Evolutionary conservation across 2,329 filamentous ascomycete species (phyloP).

Genomic region (Coleophoma crateriformis): DNA sequence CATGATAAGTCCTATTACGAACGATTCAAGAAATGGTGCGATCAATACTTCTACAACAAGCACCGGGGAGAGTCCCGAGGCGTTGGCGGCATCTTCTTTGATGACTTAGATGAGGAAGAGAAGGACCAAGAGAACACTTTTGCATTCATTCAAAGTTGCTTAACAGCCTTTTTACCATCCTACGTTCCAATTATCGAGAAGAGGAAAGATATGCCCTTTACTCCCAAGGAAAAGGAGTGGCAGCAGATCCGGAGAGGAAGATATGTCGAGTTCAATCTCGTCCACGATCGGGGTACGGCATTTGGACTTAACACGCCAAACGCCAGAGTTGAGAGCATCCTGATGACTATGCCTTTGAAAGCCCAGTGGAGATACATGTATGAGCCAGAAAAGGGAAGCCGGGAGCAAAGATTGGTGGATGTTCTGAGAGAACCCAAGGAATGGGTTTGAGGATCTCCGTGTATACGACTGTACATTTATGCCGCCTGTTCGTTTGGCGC

Average conservation of each 20-base stretch:
- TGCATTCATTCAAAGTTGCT: conserved; percentile 78
- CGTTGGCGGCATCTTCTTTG: conserved; percentile 96
- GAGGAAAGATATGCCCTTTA: conserved; percentile 89
- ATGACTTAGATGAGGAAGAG: conserved; percentile 84
- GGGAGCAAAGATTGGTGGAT: conserved; percentile 77
- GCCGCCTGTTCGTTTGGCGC: no score
- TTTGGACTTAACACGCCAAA: conserved; percentile 93
- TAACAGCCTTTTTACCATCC: conserved; percentile 81
- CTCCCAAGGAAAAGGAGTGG: conserved; percentile 85
- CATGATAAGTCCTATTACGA: conserved; percentile 92
- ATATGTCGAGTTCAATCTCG: conserved; percentile 98
- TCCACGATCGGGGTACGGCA: conserved; percentile 90
- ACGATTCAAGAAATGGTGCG: conserved; percentile 96
- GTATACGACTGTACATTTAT: no score
- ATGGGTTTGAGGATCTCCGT: conserved; percentile 47
- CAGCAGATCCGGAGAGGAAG: conserved; percentile 91
- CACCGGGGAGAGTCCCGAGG: conserved; percentile 84
- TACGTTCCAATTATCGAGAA: conserved; percentile 86
- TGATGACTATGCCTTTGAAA: conserved; percentile 94
- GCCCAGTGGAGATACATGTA: conserved; percentile 97
- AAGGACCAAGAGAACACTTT: conserved; percentile 88
- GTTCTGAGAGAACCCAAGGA: conserved; percentile 60
- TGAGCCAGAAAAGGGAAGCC: conserved; percentile 65
- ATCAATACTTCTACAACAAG: conserved; percentile 93
- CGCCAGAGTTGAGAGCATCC: conserved; percentile 87